These are phyloP conservation scores for Allomyces javanicus DNA, from an alignment of 192 early-diverging fungal genomes.

Conservation along the genomic window DNA sequence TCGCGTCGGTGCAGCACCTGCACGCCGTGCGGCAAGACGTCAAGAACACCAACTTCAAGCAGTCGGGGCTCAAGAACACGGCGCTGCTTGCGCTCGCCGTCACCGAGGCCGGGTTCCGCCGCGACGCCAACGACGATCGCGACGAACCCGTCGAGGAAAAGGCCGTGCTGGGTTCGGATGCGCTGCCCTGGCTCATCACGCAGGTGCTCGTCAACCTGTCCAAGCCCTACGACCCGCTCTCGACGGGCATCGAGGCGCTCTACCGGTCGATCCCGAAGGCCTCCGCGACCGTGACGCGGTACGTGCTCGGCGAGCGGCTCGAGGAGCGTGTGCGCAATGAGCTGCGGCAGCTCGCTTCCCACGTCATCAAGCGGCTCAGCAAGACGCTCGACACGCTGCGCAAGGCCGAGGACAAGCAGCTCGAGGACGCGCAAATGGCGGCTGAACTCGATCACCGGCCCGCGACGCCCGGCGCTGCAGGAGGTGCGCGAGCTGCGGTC, in stretches of 20 bases:
- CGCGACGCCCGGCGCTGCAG: too few species aligned
- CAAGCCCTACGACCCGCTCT: neutral
- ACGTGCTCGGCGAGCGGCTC: neutral
- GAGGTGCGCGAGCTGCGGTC: neutral
- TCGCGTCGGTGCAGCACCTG: neutral
- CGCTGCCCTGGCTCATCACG: neutral
- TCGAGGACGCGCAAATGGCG: too few species aligned
- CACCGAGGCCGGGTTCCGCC: neutral
- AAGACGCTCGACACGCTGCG: neutral
- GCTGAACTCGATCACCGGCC: too few species aligned
- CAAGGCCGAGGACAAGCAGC: neutral
- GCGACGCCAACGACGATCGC: neutral
- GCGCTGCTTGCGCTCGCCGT: neutral
- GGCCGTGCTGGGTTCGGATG: neutral
- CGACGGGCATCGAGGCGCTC: neutral
- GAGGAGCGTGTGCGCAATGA: neutral
- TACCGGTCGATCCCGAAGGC: neutral
- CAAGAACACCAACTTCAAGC: neutral
- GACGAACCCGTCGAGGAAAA: neutral
- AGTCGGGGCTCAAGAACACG: neutral
- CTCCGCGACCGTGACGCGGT: neutral
- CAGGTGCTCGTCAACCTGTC: neutral
- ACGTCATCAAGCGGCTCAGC: neutral
- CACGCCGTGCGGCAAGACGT: neutral
- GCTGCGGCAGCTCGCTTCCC: neutral